Evolutionary conservation across 225 moss, liverwort and hornwort genomes (phyloP).

Genomic region (Asterella californica): DNA sequence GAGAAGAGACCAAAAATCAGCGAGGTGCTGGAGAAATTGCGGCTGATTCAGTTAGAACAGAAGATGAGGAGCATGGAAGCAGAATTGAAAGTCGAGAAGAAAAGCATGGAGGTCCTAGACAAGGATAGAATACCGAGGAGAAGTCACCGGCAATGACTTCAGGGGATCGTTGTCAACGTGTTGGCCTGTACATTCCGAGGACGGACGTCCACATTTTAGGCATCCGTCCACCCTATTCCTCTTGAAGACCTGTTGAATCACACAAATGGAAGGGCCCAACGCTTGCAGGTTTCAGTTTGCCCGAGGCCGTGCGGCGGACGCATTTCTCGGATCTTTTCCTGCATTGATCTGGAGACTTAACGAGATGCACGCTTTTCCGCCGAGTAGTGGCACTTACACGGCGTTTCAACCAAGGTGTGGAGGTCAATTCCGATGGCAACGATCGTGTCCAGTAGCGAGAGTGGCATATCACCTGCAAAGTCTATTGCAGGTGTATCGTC

Average conservation of each 20-base stretch:
- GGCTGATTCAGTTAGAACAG: conserved; percentile 47
- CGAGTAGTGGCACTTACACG: background rate
- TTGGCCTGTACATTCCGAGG: conserved; percentile 17
- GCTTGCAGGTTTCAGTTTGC: background rate
- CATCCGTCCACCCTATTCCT: background rate
- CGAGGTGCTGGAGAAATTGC: conserved; percentile 40
- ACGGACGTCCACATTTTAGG: conserved; percentile 2
- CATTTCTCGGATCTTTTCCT: background rate
- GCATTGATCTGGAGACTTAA: too few species aligned
- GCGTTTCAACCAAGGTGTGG: conserved; percentile 8
- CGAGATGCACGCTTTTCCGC: background rate
- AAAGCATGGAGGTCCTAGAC: conserved; percentile 22
- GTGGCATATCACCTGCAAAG: background rate
- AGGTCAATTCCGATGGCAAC: conserved; percentile 3
- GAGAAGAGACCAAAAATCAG: conserved; percentile 35
- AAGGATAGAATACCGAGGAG: conserved; percentile 29
- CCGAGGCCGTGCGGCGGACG: background rate
- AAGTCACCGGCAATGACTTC: conserved; percentile 27
- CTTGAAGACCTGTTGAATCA: background rate
- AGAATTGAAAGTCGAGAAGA: conserved; percentile 18
- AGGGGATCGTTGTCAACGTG: conserved; percentile 25
- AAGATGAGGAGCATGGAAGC: conserved; percentile 47
- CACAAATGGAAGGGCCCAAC: background rate
- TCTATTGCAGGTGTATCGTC: background rate
- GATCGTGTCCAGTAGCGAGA: background rate